Conservation (phyloP, 768 basidiomycete species). For the Glaciozyma antarctica region DNA sequence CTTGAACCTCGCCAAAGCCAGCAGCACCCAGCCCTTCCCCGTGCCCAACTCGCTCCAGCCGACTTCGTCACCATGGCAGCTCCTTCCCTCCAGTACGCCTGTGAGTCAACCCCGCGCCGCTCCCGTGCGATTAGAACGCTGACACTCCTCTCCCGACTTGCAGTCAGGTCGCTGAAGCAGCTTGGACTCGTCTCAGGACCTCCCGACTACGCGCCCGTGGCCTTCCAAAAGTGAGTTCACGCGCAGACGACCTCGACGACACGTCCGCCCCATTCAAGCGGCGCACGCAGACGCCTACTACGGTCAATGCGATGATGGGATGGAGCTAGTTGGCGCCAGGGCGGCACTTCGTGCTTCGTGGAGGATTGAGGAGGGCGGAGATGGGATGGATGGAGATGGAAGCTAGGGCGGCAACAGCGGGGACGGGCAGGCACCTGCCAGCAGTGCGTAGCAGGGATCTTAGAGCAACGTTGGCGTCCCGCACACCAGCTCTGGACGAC, state of each 20-base stretch:
- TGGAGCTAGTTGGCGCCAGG: too few species aligned
- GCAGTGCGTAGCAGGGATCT: too few species aligned
- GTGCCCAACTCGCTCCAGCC: background rate
- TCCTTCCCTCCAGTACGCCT: slow-evolving; percentile 20
- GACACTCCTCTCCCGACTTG: background rate
- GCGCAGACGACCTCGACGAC: background rate
- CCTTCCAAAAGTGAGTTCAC: slow-evolving; percentile 44
- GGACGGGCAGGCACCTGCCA: too few species aligned
- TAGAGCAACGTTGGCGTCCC: too few species aligned
- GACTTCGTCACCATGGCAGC: slow-evolving; percentile 10
- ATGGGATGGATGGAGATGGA: background rate
- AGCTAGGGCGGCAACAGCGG: too few species aligned
- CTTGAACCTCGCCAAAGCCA: background rate
- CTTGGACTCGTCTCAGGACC: slow-evolving; percentile 74
- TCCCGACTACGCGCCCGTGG: slow-evolving; percentile 60
- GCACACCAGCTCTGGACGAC: too few species aligned
- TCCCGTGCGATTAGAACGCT: background rate
- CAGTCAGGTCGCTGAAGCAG: slow-evolving; percentile 90
- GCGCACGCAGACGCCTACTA: background rate
- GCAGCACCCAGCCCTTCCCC: background rate
- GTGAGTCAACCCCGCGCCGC: background rate
- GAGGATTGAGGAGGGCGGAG: too few species aligned
- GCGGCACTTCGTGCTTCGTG: too few species aligned
- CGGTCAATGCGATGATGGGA: background rate
- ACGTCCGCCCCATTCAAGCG: background rate